Evolutionary conservation across 345 rosid species (phyloP), one percentile per base, ranked within the genome.

Genomic region (Atalantia buxifolia): DNA sequence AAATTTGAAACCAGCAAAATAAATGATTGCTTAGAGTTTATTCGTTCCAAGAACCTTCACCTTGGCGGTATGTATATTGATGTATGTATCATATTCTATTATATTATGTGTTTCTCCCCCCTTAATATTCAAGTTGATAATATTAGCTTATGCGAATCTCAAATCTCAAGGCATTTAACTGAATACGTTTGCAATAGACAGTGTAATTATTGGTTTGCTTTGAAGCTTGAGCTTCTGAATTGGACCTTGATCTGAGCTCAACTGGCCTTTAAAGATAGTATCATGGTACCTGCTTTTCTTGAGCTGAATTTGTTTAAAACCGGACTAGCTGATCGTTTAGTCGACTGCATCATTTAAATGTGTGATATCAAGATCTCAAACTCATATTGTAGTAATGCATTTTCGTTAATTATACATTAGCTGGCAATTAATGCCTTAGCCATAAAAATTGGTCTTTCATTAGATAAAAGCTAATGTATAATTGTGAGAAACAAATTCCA

Each of bases 1-100:
- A 96, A 84, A 83, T 94, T 96, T 71, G 98, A 93, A 82, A 96
- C 99, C 6, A 84, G 84, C 90, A 92, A 94, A 75, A 92, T 96
- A 53, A 78, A 85, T 79, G 97, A 94, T 75, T 96, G 97, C 84
- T 67, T 96, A 57, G 93, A 94, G 74, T 94, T 92, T 76, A 94
- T 96, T 69, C 79, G 64, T 27, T 85, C 85, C 75, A 88, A 87
- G 68, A 86, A 87, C 74, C 96, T 91, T 80, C 87, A 81, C 64
- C 80, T 81, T 61, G 86, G 86, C 25, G 89, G 98, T 93, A 84
- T 61, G 85, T 70, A 7, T 24, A 19, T 3, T 7, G 21, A 42
- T 12, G 16, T 42, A 1, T 28, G 22, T n/a, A 53, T 59, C 18
- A 45, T 13, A 45, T 45, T 45, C 50, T 45, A 45, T 45, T 12